Base-by-base conservation (phyloP, 106 monocot genomes). In the Gastrodia elata region DNA sequence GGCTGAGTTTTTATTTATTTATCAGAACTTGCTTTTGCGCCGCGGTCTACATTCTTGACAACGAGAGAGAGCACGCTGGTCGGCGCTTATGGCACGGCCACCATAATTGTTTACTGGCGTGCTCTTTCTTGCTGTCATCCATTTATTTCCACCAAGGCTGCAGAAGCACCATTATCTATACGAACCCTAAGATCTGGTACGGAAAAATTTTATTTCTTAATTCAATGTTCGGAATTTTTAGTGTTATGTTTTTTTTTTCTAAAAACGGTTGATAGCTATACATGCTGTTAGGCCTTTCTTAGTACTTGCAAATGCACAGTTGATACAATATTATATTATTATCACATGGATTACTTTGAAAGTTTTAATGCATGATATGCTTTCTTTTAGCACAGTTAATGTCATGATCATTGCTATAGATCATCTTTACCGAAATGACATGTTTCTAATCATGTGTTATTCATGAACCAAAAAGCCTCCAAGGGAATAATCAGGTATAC, bases 11-110 rank as follows among this genome's bases (percentile, higher is more conserved):
- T 58, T 26, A 37, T 4, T 67, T 58, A 25, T 26, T 58, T 46
- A 0, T 57, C 25, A 22, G 57, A 9, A 35, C 15, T 34, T 32
- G 10, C 33, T 65, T 33, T 37, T 34, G 18, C 20, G 16, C 37
- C 27, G 2, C 6, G 67, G 37, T 38, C 38, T 35, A 20, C 67
- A 20, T 33, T 34, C 67, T 71, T 72, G 74, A 74, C 74, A 74
- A 74, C 74, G 74, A 74, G 74, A 74, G 74, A 74, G 74, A 74
- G 74, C 74, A 74, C 74, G 74, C 74, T 59, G 74, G 74, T 74
- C 56, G 59, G 74, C 59, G 26, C 36, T 25, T 36, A 61, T 74
- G 74, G 74, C 26, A 38, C 30, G 61, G 8, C 27, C n/a, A 6
- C 55, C 73, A 73, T 73, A 56, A 22, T 38, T 61, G 74, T 74